Conservation (phyloP, 371 early-diverging fungal genomes). For the Choanephora cucurbitarum region DNA sequence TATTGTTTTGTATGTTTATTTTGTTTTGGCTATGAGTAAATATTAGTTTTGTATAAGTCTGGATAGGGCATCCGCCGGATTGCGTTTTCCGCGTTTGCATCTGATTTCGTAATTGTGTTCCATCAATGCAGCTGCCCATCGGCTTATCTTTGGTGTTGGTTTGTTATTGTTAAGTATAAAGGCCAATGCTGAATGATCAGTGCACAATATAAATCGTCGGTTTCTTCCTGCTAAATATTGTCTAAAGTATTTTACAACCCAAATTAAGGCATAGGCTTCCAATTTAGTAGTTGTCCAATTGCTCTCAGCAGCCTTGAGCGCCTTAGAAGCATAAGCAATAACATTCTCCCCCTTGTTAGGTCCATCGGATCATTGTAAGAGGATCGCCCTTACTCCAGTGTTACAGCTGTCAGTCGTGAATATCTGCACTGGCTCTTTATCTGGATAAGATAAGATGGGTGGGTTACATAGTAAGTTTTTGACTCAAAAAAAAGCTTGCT, state of each 20-base stretch:
- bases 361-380: slow-evolving; percentile 35
- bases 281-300: slow-evolving; percentile 14
- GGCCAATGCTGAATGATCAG: too few species aligned
- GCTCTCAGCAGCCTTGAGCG: slow-evolving; percentile 4
- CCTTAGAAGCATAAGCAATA: slow-evolving; percentile 23
- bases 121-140: too few species aligned
- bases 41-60: too few species aligned
- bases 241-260: slow-evolving; percentile 35
- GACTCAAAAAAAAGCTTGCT: slow-evolving; percentile 27
- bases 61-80: too few species aligned
- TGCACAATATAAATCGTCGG: too few species aligned
- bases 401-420: slow-evolving; percentile 38
- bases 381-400: slow-evolving; percentile 35
- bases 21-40: too few species aligned
- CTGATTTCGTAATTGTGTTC: too few species aligned
- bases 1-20: too few species aligned
- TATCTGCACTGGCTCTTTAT: slow-evolving; percentile 24
- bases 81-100: too few species aligned
- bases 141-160: too few species aligned
- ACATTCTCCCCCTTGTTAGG: slow-evolving; percentile 15
- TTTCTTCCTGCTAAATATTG: too few species aligned
- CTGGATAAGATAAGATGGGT: slow-evolving; percentile 31
- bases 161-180: too few species aligned
- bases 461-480: slow-evolving; percentile 14
- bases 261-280: slow-evolving; percentile 13